Evolutionary conservation across 2,329 filamentous ascomycete species (phyloP), one percentile per base, ranked within the genome.

Genomic region (Chrysosporium queenslandicum): DNA sequence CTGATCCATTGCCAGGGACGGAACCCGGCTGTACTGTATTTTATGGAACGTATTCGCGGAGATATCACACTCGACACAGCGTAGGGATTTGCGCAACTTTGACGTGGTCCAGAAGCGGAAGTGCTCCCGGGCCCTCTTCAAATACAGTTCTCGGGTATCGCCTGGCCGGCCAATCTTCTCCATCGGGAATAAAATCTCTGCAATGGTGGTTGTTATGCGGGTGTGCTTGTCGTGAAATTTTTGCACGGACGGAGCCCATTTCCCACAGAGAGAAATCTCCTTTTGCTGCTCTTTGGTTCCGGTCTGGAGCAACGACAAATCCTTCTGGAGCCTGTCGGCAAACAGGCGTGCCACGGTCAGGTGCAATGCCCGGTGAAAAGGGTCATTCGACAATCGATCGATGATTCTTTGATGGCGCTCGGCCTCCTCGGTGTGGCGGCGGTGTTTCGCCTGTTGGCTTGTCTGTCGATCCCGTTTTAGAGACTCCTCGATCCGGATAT

Each of bases 171-270:
- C 52, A 3, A 66, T 57, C 0, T 62, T 61, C 3, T 69, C 63
- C 0, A 75, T 72, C 55, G 75, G 71, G 20, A 53, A 57, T 7
- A 81, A 59, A 11, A 77, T 66, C 63, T 82, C 79, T 4, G 79
- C 75, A 52, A 82, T 81, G 11, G 76, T 73, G 42, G 74, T 77
- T 29, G 75, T 70, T 55, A 82, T 71, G 56, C 75, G 74, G 2
- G 79, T 82, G 55, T 80, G 74, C 56, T 74, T 74, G 62, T 82
- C 80, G 57, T 81, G 78, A 57, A 78, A 78, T 34, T 68, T 71
- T 30, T 73, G 72, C 16, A 74, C 70, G 0, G 74, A 74, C 1
- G 80, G 80, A 1, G 78, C 77, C 80, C 79, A 82, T 55, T 83
- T 83, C 2, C 72, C 77, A 52, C 77, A 79, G 0, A 82, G 71